Evolutionary conservation across 2,329 filamentous ascomycete species (phyloP), one percentile per base, ranked within the genome.

Genomic region (Nemania sp.): DNA sequence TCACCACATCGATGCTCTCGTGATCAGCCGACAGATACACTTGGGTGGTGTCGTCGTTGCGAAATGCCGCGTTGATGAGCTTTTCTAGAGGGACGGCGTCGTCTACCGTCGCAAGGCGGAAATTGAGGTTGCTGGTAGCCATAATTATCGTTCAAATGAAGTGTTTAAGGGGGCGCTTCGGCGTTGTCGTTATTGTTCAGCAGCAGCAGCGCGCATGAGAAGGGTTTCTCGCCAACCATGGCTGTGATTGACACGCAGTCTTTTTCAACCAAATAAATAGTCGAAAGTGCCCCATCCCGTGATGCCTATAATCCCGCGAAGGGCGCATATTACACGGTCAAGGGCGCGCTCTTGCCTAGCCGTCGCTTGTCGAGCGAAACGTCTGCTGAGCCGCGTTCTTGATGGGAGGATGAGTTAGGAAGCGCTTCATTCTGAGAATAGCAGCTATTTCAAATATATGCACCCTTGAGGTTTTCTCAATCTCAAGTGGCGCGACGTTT

Each of bases 1-100:
- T 45, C 10, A 52, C 55, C 53, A 63, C 55, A 21, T 57, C 43
- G 50, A 59, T 45, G 7, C 48, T 12, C 10, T 46, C 18, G n/a
- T 67, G 59, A 37, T 59, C 62, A n/a, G 48, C 48, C 2, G 64
- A 56, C 21, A 67, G 63, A 42, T 65, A 68, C 17, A 63, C 56
- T 40, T 63, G 40, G 17, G 64, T 62, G 21, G 55, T 66, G 13
- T 60, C 55, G 39, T 67, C 64, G 57, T 46, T 48, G 47, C 59
- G 61, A 29, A 64, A 69, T 7, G 66, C 64, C 3, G 66, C 57
- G 17, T 67, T 59, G n/a, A 69, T 62, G 21, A 69, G 46, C 1
- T n/a, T 34, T n/a, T 64, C 62, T 11, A 69, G 50, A 20, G 50
- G 47, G 13, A 59, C 10, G n/a, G 61, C 66, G 53, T 69, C 64